Evolutionary conservation across 73 alveolate genomes (phyloP).

Genomic region (Symbiodinium natans): DNA sequence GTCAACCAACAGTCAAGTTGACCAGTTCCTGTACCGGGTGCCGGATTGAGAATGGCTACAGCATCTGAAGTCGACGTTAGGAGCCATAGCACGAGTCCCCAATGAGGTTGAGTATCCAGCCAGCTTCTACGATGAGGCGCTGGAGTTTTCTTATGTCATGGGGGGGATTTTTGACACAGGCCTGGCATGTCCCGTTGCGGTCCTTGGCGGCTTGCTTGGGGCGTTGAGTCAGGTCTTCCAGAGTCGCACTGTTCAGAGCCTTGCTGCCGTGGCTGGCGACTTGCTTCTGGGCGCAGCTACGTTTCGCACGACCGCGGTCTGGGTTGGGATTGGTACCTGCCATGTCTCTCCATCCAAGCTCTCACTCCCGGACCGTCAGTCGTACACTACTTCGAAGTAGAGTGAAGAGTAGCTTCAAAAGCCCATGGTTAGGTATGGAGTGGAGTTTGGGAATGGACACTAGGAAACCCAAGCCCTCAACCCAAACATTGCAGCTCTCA

Average conservation of each 20-base stretch:
- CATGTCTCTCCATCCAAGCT: too few relatives aligned
- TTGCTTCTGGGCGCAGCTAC: conserved; percentile 38
- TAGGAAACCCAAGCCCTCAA: too few relatives aligned
- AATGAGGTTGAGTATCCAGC: background rate
- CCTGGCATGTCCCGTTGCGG: background rate
- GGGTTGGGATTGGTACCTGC: too few relatives aligned
- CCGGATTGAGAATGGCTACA: too few relatives aligned
- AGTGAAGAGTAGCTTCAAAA: too few relatives aligned
- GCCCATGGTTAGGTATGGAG: too few relatives aligned
- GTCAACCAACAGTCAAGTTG: too few relatives aligned
- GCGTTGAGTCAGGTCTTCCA: conserved; percentile 16
- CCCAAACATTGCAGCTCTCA: background rate
- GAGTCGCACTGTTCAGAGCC: background rate
- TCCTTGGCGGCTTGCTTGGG: background rate
- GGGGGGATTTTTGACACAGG: background rate
- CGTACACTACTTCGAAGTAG: too few relatives aligned
- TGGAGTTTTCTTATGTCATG: too few relatives aligned
- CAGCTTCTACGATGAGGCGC: conserved; percentile 32
- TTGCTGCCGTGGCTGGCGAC: conserved; percentile 23
- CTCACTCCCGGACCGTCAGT: too few relatives aligned
- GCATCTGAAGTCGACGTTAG: background rate
- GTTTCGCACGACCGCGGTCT: conserved; percentile 28
- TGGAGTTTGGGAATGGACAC: background rate
- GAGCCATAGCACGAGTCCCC: background rate
- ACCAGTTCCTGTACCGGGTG: too few relatives aligned